A percentile compares a stretch with the other conserved stretches of the same genome.
Evolutionary conservation across 1,284 basidiomycete species (phyloP).

Genomic region (Moesziomyces aphidis): DNA sequence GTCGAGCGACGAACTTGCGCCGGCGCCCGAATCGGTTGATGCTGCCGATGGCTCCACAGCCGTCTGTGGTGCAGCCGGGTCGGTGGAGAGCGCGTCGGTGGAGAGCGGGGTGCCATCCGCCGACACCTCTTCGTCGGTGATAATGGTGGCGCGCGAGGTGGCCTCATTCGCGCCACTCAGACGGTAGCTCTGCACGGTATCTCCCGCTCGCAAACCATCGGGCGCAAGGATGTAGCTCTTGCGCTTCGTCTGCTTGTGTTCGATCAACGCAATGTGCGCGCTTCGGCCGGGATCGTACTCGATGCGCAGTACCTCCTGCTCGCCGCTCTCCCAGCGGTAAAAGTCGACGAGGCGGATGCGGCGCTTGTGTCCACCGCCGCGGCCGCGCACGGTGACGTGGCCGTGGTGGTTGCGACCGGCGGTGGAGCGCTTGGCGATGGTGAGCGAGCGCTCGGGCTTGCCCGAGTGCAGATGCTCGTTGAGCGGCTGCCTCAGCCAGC

Average conservation of each 20-base stretch:
- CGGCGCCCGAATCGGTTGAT: slow-evolving; percentile 63
- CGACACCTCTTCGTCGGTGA: slow-evolving; percentile 23
- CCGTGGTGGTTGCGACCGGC: slow-evolving; percentile 87
- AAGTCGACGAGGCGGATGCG: slow-evolving; percentile 92
- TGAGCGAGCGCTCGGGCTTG: slow-evolving; percentile 81
- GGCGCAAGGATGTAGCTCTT: slow-evolving; percentile 89
- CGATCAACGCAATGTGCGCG: slow-evolving; percentile 91
- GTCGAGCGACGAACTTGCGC: slow-evolving; percentile 74
- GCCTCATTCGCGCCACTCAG: slow-evolving; percentile 11
- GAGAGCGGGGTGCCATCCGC: slow-evolving; percentile 15
- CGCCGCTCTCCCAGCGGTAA: slow-evolving; percentile 76
- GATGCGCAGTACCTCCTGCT: slow-evolving; percentile 89
- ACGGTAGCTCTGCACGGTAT: slow-evolving; percentile 88
- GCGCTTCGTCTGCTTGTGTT: slow-evolving; percentile 73
- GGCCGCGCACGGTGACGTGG: slow-evolving; percentile 85
- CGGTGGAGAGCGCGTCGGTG: slow-evolving; percentile 21
- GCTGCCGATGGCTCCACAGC: slow-evolving; percentile 8
- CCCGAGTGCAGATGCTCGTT: slow-evolving; percentile 86
- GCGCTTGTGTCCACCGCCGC: slow-evolving; percentile 90
- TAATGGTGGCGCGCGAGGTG: slow-evolving; percentile 2
- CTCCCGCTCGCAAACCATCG: slow-evolving; percentile 87
- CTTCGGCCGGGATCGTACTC: slow-evolving; percentile 96
- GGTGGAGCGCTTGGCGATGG: slow-evolving; percentile 81
- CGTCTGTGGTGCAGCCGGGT: slow-evolving; percentile 44
- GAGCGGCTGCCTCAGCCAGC: slow-evolving; percentile 85